These are phyloP conservation scores for Sphagnurus paluster DNA, from an alignment of 1,284 basidiomycete genomes.

Conservation along the genomic window DNA sequence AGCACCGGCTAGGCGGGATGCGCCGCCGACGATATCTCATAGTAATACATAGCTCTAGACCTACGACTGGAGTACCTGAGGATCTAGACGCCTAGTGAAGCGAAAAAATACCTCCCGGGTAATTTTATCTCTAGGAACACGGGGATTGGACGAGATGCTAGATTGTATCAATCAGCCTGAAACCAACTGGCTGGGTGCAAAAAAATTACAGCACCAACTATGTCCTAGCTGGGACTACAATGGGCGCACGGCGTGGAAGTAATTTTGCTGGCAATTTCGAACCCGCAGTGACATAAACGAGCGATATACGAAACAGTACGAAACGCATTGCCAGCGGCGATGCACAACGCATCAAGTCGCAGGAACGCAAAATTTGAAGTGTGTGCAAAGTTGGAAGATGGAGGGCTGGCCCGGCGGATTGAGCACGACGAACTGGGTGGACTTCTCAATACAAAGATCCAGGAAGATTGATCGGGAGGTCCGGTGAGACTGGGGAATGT, in stretches of 20 bases:
- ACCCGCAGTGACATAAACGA: too few species aligned
- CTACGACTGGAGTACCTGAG: not conserved
- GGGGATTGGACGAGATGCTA: too few species aligned
- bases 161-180: constrained; percentile 3
- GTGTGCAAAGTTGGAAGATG: too few species aligned
- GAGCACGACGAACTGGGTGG: constrained; percentile 1
- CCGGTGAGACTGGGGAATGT: not conserved
- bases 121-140: too few species aligned
- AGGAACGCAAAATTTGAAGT: too few species aligned
- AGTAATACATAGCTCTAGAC: not conserved
- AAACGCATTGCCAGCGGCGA: too few species aligned
- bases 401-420: not conserved
- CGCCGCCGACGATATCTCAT: not conserved
- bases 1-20: not conserved
- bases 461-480: constrained; percentile 6
- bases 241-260: constrained; percentile 5
- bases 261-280: too few species aligned
- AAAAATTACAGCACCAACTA: too few species aligned
- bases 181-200: not conserved
- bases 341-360: too few species aligned
- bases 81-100: not conserved
- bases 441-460: constrained; percentile 10
- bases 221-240: constrained; percentile 4
- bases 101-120: too few species aligned
- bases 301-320: too few species aligned